Evolutionary conservation across 257 asterid genomes (phyloP), one percentile per base, ranked within the genome.

Genomic region (Lithospermum erythrorhizon): DNA sequence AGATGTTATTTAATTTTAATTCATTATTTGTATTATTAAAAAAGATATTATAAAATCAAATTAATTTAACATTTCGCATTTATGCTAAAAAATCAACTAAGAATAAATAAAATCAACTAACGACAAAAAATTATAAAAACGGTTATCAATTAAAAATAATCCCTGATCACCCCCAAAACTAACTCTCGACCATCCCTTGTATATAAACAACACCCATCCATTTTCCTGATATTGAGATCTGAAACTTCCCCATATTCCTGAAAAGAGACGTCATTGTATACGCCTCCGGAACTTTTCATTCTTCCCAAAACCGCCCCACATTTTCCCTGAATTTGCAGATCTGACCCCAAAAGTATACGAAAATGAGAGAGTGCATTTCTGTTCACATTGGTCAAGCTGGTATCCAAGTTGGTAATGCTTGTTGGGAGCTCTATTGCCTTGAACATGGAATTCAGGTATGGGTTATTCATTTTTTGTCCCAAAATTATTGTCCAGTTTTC

Each of bases 331-430:
- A 18, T 56, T 11, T 55, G 24, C 9, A 11, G 45, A 21, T 27
- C 21, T 9, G 18, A 19, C 20, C n/a, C 21, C 19, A 18, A 48
- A 24, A 7, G 18, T 2, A 15, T 21, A 9, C 66, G 51, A 83
- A 74, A 74, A 89, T 89, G 97, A 89, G 97, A 61, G 97, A 89
- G 79, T 89, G 97, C 95, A 89, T 89, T 58, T 89, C 97, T 32
- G 83, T 89, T 83, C 95, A 89, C 91, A 89, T 89, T 32, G 97
- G 97, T 17, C 97, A 89, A 81, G 97, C 97, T 65, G 97, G 97
- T 21, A 89, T 89, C 58, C 97, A 89, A 69, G 97, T 89, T 75
- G 97, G 97, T 21, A 89, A 89, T 61, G 89, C 97, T 20, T 86
- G 97, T 47, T 89, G 97, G 97, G 97, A 89, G 72, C 94, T 89